Base-by-base conservation (phyloP, 306 rosid genomes). In the Lablab purpureus region DNA sequence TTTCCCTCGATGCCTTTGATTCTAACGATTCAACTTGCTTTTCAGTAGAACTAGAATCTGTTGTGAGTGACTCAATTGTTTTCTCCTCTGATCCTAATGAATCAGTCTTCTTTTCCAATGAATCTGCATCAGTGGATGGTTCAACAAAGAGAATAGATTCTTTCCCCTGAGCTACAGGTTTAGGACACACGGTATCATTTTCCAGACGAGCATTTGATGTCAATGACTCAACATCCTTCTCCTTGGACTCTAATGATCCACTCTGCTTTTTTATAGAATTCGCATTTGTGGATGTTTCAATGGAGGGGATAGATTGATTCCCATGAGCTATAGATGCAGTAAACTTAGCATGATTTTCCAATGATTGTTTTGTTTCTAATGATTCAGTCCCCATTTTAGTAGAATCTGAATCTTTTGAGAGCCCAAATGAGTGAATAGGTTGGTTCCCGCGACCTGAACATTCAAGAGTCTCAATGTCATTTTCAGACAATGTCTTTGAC, bases 231-330 rank as follows among this genome's bases (percentile, higher is more conserved):
- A n/a, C n/a, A n/a, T n/a, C n/a, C n/a, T n/a, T n/a, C n/a, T n/a
- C n/a, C n/a, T n/a, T 34, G 34, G 71, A 81, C 74, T 45, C 60
- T 74, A 69, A 49, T 9, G 51, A 10, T 13, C 81, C 77, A 17
- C 19, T 67, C 56, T 74, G 81, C 75, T 28, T 51, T 21, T 51
- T 10, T 25, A 41, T 51, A 13, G 73, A 76, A 76, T 36, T 40
- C 60, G 75, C 27, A 82, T 43, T 34, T 18, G 45, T n/a, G 6
- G 79, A 71, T 60, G 78, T 34, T 28, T 55, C 80, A 32, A 19
- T 67, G 37, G 67, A 80, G 62, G 75, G 75, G 46, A 52, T 65
- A 67, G 88, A 75, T 76, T 77, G 85, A 55, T 84, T 76, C 71
- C 17, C 78, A 22, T 58, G 68, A 56, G 15, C 80, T 75, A 43